Conservation (phyloP, 176 grass and related monocot genomes). For the Eragrostis curvula region DNA sequence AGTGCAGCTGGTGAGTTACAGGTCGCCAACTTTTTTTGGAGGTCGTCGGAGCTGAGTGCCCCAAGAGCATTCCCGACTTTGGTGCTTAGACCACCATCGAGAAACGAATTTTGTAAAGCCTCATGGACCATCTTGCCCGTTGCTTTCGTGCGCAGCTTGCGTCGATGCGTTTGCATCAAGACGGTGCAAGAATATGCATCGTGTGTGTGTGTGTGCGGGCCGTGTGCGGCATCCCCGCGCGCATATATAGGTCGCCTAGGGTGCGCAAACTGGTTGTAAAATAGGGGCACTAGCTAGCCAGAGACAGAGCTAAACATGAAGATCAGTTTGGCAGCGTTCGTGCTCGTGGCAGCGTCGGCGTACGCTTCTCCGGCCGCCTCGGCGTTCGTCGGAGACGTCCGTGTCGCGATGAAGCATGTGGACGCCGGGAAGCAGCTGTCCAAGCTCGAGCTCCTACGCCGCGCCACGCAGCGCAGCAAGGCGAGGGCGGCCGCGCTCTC, state of each 20-base stretch:
- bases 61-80: conserved; percentile 51
- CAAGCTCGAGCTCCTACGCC: conserved; percentile 51
- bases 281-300: not conserved
- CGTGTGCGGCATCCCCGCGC: not conserved
- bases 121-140: conserved; percentile 28
- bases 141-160: conserved; percentile 42
- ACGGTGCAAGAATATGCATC: conserved; percentile 40
- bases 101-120: conserved; percentile 49
- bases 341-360: not conserved
- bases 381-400: conserved; percentile 27
- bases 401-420: conserved; percentile 50
- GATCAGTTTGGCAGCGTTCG: not conserved
- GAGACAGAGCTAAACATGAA: conserved; percentile 31
- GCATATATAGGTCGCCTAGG: conserved; percentile 20
- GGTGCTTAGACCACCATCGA: conserved; percentile 43
- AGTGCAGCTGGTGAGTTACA: conserved; percentile 42
- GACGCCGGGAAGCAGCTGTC: conserved; percentile 51
- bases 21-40: conserved; percentile 40
- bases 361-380: not conserved
- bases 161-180: conserved; percentile 28
- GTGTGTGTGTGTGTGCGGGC: not conserved
- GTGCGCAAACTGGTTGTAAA: not conserved
- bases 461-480: conserved; percentile 52
- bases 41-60: not conserved
- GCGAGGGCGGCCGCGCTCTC: conserved; percentile 51